phyloP scores from a whole-genome alignment of 148 eudicot genomes.

The Persicaria maculosa region DNA sequence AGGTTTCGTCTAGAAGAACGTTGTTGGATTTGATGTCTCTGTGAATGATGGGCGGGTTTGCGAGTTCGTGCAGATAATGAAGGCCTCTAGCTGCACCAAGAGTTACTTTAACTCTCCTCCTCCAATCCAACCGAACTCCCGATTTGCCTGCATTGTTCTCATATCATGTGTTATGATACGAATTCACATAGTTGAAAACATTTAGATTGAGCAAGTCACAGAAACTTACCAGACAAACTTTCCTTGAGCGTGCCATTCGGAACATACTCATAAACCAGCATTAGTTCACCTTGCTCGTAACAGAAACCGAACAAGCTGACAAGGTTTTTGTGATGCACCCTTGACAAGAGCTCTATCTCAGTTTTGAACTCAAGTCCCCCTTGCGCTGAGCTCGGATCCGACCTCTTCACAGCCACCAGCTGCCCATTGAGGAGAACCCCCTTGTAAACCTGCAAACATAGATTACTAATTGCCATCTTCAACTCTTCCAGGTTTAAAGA shows the following conservation, averaged over 20 bases:
- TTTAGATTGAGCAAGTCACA: neutral
- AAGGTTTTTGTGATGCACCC: conserved; percentile 93
- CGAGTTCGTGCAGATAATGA: conserved; percentile 83
- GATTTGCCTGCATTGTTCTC: conserved; percentile 45
- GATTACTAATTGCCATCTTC: neutral
- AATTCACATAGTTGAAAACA: too few relatives aligned
- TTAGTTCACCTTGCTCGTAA: conserved; percentile 86
- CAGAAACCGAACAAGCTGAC: conserved; percentile 83
- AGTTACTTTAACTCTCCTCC: conserved; percentile 67
- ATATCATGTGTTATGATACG: neutral
- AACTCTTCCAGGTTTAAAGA: too few relatives aligned
- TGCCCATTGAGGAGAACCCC: conserved; percentile 71
- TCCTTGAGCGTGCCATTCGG: conserved; percentile 82
- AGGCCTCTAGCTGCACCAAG: conserved; percentile 93
- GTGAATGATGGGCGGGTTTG: conserved; percentile 89
- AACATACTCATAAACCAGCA: conserved; percentile 85
- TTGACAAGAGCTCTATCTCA: conserved; percentile 88
- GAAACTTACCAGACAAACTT: conserved; percentile 56
- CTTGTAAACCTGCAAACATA: conserved; percentile 55
- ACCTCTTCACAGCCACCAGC: conserved; percentile 74
- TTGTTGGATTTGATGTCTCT: conserved; percentile 91
- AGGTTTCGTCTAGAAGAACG: conserved; percentile 70
- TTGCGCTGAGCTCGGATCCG: conserved; percentile 79
- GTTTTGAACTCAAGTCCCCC: conserved; percentile 93
- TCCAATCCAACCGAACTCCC: conserved; percentile 83